Percentiles rank a stretch among this genome's conserved stretches.
Evolutionary conservation across 2,329 filamentous ascomycete species (phyloP).

Genomic region (Scytalidium lignicola): DNA sequence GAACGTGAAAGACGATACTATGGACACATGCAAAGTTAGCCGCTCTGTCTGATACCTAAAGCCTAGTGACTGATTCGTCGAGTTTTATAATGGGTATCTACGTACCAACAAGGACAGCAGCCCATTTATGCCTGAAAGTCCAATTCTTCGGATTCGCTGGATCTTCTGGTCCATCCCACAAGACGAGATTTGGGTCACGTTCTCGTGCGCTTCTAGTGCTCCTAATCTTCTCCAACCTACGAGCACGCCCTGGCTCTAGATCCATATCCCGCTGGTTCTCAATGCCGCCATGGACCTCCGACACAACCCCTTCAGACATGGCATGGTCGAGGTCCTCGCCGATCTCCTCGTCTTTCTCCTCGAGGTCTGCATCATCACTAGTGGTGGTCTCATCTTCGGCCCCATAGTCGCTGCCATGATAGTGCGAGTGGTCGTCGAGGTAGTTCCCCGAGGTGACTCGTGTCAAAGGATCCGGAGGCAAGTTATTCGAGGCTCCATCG

Average conservation of each 20-base stretch:
- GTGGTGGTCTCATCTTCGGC: slow-evolving; percentile 8
- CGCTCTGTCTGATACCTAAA: not conserved
- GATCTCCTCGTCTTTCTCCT: slow-evolving; percentile 10
- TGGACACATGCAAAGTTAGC: not conserved
- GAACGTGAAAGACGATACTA: slow-evolving; percentile 8
- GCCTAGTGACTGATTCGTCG: too few species aligned
- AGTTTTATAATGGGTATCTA: too few species aligned
- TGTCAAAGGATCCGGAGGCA: slow-evolving; percentile 5
- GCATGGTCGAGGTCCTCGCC: slow-evolving; percentile 2
- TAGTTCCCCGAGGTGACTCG: slow-evolving; percentile 17
- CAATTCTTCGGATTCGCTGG: slow-evolving; percentile 24
- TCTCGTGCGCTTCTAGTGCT: slow-evolving; percentile 10
- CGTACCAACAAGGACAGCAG: slow-evolving; percentile 36
- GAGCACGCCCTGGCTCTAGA: slow-evolving; percentile 3
- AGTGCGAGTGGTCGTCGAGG: slow-evolving; percentile 17
- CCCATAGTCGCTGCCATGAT: slow-evolving; percentile 7
- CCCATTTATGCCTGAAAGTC: slow-evolving; percentile 36
- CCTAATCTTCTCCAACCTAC: slow-evolving; percentile 12
- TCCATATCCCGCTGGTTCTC: slow-evolving; percentile 21
- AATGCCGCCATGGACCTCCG: slow-evolving; percentile 18
- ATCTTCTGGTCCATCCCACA: slow-evolving; percentile 21
- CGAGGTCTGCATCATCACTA: slow-evolving; percentile 7
- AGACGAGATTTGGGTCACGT: slow-evolving; percentile 21
- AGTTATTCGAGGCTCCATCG: too few species aligned
- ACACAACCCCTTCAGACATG: slow-evolving; percentile 9